These are phyloP conservation scores for Talaromyces amestolkiae DNA, from an alignment of 2,329 filamentous ascomycete genomes.

Conservation along the genomic window DNA sequence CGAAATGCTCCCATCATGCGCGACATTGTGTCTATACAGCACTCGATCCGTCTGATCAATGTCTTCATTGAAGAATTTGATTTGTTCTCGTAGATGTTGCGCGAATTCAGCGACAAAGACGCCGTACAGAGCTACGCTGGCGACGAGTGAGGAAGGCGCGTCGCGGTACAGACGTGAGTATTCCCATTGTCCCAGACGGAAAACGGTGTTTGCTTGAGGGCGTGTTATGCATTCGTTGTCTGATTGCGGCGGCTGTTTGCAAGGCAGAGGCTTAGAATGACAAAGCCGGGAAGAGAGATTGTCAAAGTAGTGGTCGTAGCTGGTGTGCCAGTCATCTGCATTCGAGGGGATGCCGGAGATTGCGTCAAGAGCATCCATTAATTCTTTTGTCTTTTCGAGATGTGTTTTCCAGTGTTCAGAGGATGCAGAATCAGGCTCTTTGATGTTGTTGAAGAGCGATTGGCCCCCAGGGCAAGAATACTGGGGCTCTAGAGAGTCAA, in stretches of 20 bases:
- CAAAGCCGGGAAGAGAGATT: conserved; percentile 78
- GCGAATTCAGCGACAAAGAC: conserved; percentile 73
- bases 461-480: conserved; percentile 63
- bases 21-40: conserved; percentile 71
- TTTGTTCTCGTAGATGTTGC: conserved; percentile 58
- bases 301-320: conserved; percentile 79
- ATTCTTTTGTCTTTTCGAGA: conserved; percentile 53
- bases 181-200: conserved; percentile 75
- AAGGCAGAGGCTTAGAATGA: conserved; percentile 70
- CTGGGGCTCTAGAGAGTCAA: conserved; percentile 72
- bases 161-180: conserved; percentile 77
- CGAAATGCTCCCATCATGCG: conserved; percentile 73
- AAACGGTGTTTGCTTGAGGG: conserved; percentile 64
- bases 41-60: conserved; percentile 39
- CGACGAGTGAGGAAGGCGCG: conserved; percentile 58
- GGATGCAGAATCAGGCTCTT: conserved; percentile 46
- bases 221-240: conserved; percentile 60
- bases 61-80: conserved; percentile 27
- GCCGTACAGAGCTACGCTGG: conserved; percentile 62
- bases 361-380: conserved; percentile 63
- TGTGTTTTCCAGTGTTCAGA: conserved; percentile 59
- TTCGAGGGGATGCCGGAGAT: conserved; percentile 63
- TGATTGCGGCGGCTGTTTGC: conserved; percentile 46
- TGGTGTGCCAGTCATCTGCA: conserved; percentile 62
- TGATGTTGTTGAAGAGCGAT: conserved; percentile 35